Evolutionary conservation across 164 flowering plant genomes (phyloP).

Genomic region (Cinnamomum micranthum): DNA sequence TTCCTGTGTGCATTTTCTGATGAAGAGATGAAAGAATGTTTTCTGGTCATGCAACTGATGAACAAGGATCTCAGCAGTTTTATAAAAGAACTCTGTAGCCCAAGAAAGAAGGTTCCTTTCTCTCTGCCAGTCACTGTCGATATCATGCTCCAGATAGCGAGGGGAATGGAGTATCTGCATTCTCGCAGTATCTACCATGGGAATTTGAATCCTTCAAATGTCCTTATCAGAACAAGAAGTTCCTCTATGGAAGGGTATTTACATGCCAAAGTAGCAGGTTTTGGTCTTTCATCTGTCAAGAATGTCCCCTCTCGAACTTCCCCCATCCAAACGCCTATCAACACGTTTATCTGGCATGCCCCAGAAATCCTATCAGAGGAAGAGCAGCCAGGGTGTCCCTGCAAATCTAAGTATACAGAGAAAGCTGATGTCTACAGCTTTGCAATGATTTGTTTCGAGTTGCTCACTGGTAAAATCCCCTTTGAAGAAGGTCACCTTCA

Average conservation of each 20-base stretch:
- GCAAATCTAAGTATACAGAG: conserved; percentile 42
- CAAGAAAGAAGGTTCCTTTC: conserved; percentile 51
- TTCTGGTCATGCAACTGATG: conserved; percentile 71
- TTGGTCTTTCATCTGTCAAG: conserved; percentile 44
- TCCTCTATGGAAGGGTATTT: conserved; percentile 48
- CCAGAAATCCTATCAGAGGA: conserved; percentile 80
- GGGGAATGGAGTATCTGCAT: conserved; percentile 96
- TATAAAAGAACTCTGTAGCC: conserved; percentile 52
- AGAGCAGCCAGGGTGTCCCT: conserved; percentile 33
- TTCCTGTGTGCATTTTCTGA: conserved; percentile 59
- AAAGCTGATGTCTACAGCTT: conserved; percentile 93
- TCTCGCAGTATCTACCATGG: conserved; percentile 63
- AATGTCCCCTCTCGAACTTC: conserved; percentile 16
- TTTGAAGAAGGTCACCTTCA: conserved; percentile 85
- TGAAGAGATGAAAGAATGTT: conserved; percentile 74
- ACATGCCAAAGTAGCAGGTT: conserved; percentile 62
- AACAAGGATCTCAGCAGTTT: conserved; percentile 46
- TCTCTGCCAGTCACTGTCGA: conserved; percentile 66
- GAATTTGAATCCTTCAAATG: conserved; percentile 61
- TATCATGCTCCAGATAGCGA: conserved; percentile 83
- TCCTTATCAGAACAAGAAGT: conserved; percentile 50
- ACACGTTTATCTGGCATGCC: conserved; percentile 67
- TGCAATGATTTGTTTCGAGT: conserved; percentile 85
- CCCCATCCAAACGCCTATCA: conserved; percentile 20
- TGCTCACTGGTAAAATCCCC: conserved; percentile 84